Evolutionary conservation across 192 early-diverging fungal species (phyloP), one percentile per base, ranked within the genome.

Genomic region (Coemansia sp.): DNA sequence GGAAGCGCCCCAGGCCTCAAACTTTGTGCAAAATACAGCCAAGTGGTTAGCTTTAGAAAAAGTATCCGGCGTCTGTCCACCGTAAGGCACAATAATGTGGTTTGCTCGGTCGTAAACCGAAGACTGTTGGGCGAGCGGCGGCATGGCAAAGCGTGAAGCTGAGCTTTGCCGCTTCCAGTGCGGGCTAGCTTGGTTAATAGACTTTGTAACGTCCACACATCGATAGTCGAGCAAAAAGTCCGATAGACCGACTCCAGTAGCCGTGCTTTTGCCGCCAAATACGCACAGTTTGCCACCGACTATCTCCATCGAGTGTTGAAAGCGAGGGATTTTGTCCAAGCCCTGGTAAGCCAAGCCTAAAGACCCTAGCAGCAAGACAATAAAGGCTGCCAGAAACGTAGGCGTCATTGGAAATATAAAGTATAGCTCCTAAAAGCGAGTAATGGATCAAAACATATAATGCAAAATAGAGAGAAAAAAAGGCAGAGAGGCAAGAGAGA

Each of bases 231-330:
- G 64, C 48, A 75, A 61, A 68, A 69, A 80, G 60, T 75, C 74
- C 1, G 39, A 17, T 2, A 75, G 42, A 3, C 21, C 44, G 15
- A 51, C 57, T 17, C 66, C 69, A 15, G 70, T 71, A 0, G 6
- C 32, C 1, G 36, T 72, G 23, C 44, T 53, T 31, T 74, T 80
- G 23, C 78, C 78, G 19, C 78, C 78, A 64, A 80, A 80, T 19
- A 80, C 78, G 41, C 78, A 80, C 14, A 80, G 57, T 63, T 80
- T 58, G 15, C 78, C 78, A 15, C 72, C 59, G 42, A 80, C 64
- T 62, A 80, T 67, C 67, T 80, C 78, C 74, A 76, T 76, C n/a
- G 78, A 62, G 57, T 80, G 78, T 36, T 80, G 78, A 19, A 67
- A 80, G 21, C 78, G 73, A 1, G 78, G 78, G 5, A 51, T 41